Percentiles rank a stretch among this genome's conserved stretches.
Conservation (phyloP, 495 filamentous ascomycete species). For the Tuber umbilicatum region DNA sequence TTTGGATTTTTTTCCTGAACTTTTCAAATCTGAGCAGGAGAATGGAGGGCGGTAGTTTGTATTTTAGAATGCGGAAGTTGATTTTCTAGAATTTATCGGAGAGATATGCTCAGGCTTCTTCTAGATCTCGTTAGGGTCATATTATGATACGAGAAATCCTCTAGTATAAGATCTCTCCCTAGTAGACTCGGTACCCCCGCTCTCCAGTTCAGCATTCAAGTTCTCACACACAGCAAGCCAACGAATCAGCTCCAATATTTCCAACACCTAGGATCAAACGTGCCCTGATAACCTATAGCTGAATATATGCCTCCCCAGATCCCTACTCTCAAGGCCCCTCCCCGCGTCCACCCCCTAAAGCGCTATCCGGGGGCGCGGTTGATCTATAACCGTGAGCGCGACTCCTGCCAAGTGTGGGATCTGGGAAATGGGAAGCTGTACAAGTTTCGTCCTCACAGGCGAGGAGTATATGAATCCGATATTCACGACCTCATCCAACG, state of each 20-base stretch:
- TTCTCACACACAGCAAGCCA: not conserved
- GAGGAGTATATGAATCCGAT: not conserved
- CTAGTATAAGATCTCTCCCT: not conserved
- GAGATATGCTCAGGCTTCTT: not conserved
- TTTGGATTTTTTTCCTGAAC: not conserved
- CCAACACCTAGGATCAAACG: not conserved
- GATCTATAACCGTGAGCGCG: not conserved
- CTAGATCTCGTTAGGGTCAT: not conserved
- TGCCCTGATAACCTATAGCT: not conserved
- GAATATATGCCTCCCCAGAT: not conserved
- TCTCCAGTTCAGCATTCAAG: not conserved
- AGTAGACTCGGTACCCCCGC: not conserved
- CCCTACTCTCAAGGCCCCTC: not conserved
- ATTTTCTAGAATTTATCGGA: not conserved
- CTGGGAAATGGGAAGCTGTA: not conserved
- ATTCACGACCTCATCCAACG: not conserved
- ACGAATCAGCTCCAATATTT: not conserved
- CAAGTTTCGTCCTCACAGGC: not conserved
- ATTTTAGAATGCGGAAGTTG: not conserved
- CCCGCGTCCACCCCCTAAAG: not conserved
- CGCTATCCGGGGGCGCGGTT: not conserved
- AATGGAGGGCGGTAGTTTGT: not conserved
- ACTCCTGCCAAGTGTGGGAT: not conserved
- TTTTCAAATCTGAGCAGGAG: not conserved
- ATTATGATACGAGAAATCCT: not conserved